phyloP scores from a whole-genome alignment of 2,329 filamentous ascomycete species.

The Hymenoscyphus linearis region DNA sequence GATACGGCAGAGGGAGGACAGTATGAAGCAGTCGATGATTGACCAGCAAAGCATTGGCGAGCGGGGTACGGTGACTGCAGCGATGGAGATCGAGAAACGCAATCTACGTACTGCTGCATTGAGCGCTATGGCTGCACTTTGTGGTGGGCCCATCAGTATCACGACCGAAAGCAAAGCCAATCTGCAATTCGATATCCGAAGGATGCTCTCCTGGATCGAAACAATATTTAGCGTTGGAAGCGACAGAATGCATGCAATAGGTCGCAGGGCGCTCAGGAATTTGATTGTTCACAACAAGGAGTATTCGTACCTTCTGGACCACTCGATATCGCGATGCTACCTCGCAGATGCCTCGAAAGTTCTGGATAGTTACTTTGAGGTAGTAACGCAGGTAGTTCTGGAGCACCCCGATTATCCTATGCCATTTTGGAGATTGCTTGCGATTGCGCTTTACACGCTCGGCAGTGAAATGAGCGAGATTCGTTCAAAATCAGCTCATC shows the following conservation, averaged over 20 bases:
- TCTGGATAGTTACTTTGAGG: constrained; percentile 90
- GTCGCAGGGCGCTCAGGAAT: constrained; percentile 81
- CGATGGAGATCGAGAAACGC: constrained; percentile 95
- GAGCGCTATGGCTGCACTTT: constrained; percentile 92
- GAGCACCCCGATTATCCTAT: constrained; percentile 77
- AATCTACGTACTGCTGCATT: constrained; percentile 86
- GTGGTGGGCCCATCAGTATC: constrained; percentile 77
- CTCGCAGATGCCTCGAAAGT: constrained; percentile 74
- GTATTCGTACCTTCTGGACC: constrained; percentile 76
- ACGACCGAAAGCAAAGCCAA: constrained; percentile 83
- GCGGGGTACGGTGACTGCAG: constrained; percentile 72
- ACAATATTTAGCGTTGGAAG: constrained; percentile 89
- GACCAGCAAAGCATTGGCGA: constrained; percentile 71
- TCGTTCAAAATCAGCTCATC: constrained; percentile 76
- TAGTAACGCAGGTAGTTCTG: constrained; percentile 80
- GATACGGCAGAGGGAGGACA: constrained; percentile 76
- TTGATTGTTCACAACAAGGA: constrained; percentile 87
- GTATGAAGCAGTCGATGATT: constrained; percentile 79
- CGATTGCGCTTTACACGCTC: constrained; percentile 83
- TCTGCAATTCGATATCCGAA: constrained; percentile 84
- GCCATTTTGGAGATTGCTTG: constrained; percentile 86
- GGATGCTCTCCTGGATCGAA: constrained; percentile 94
- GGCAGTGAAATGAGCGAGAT: constrained; percentile 89
- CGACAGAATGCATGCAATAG: constrained; percentile 87
- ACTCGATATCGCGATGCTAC: constrained; percentile 90